Evolutionary conservation across 805 yeast genomes (phyloP), one percentile per base, ranked within the genome.

Genomic region (Hanseniaspora pseudoguilliermondii): DNA sequence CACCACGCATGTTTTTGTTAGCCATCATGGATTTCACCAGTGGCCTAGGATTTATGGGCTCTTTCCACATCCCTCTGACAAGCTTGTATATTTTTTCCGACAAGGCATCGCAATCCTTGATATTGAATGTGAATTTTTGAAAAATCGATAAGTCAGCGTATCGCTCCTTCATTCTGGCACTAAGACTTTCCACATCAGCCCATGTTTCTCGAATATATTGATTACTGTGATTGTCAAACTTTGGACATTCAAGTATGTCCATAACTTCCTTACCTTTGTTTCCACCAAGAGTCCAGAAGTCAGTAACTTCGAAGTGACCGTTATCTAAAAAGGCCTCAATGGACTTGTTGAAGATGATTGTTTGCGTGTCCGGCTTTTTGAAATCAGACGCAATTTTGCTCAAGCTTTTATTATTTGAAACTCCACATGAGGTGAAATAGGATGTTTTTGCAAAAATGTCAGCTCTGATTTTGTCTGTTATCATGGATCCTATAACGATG

Each of bases 221-320:
- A 61, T 84, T 74, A 58, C 80, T 69, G 5, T 70, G 66, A 32
- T 68, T 74, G 2, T 70, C 69, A 25, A 49, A 44, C 16, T 55
- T 55, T 0, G 84, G 86, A 2, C 79, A 68, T 1, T 73, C 71
- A n/a, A 89, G 66, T 20, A 71, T 66, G n/a, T 68, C 65, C 18
- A 74, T 59, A 0, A 88, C 72, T 13, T 71, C 69, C 11, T 82
- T 81, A 0, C 98, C 98, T 10, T 76, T 69, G 60, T 86, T 87
- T 2, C 97, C 98, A 7, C 98, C 97, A 75, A 91, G 72, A 0
- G 95, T 88, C 78, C 95, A 84, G 57, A 91, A 79, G 61, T 89
- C 95, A 0, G 79, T 77, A 21, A 91, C 65, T 57, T 81, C 79
- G 65, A 83, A 82, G 27, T 76, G 73, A 1, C 65, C 69, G 40